These are phyloP conservation scores for Silybum marianum DNA, from an alignment of 129 eudicot genomes.

Conservation along the genomic window DNA sequence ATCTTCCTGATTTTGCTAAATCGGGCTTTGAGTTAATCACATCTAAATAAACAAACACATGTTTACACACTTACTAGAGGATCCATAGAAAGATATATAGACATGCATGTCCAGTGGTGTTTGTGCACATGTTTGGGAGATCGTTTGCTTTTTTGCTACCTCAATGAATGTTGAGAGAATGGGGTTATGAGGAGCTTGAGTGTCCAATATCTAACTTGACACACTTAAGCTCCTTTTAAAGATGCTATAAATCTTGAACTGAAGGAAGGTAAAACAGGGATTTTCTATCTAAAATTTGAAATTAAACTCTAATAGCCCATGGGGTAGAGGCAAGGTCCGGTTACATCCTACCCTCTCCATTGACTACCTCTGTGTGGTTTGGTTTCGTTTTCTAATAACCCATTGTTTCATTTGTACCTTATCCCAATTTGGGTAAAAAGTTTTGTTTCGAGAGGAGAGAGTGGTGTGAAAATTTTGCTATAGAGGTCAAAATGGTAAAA, in stretches of 20 bases:
- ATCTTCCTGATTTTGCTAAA: not conserved
- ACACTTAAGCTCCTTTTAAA: not conserved
- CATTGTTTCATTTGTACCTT: not conserved
- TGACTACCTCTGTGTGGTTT: not conserved
- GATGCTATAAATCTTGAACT: too few species aligned
- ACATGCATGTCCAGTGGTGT: not conserved
- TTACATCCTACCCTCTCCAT: not conserved
- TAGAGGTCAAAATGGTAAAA: not conserved
- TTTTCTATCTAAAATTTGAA: not conserved
- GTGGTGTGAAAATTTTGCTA: not conserved
- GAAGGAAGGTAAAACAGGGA: not conserved
- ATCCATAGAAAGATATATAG: not conserved
- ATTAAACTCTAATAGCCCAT: not conserved
- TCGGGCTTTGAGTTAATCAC: not conserved
- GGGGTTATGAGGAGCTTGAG: not conserved
- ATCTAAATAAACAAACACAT: not conserved
- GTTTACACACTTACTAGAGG: not conserved
- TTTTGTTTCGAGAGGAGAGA: not conserved
- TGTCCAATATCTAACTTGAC: not conserved
- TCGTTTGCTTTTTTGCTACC: not conserved
- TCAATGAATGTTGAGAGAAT: not conserved
- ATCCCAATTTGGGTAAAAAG: not conserved
- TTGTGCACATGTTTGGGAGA: not conserved
- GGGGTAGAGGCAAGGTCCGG: not conserved
- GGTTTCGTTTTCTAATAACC: not conserved